Base-by-base conservation (phyloP, 257 asterid species). In the Vinca minor region DNA sequence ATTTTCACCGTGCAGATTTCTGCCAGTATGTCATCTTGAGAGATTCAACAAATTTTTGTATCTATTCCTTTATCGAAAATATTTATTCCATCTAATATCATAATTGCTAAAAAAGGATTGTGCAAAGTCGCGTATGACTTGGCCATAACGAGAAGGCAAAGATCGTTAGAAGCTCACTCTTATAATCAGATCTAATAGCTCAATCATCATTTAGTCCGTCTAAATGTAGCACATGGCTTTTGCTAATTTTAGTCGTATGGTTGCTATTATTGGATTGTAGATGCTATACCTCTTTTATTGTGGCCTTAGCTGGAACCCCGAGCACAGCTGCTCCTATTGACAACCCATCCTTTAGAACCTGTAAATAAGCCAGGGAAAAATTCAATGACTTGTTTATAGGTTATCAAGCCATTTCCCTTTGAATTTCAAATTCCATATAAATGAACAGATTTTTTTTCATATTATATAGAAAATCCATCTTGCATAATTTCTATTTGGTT, bases 301-400 rank as follows among this genome's bases (percentile, higher is more conserved):
- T 93, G 56, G 99, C 96, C 81, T 93, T 93, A 47, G 97, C 81
- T 70, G 94, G 97, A 73, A 93, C 97, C 48, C 96, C 99, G 60
- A 93, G 92, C 59, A 93, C 99, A 72, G 99, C 97, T 65, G 98
- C 98, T 34, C 98, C 98, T 56, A 93, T 68, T 69, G 64, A 79
- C 77, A 68, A 77, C 57, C 87, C 96, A 67, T 93, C 98, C 78
- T 85, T 87, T 47, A 93, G 77, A 71, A 89, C 98, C 98, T 92
- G 79, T 68, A 62, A 54, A n/a, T 45, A 69, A 54, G 53, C 52
- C 66, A 58, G 66, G 50, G 61, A 61, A 64, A 38, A 18, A 35
- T 3, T 49, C 14, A 55, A 67, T 3, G 44, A 42, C 62, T 28
- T 32, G n/a, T n/a, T n/a, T n/a, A 34, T 34, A 34, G 38, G 4